Evolutionary conservation across 2,329 filamentous ascomycete species (phyloP).

Genomic region (Lasiodiplodia gonubiensis): DNA sequence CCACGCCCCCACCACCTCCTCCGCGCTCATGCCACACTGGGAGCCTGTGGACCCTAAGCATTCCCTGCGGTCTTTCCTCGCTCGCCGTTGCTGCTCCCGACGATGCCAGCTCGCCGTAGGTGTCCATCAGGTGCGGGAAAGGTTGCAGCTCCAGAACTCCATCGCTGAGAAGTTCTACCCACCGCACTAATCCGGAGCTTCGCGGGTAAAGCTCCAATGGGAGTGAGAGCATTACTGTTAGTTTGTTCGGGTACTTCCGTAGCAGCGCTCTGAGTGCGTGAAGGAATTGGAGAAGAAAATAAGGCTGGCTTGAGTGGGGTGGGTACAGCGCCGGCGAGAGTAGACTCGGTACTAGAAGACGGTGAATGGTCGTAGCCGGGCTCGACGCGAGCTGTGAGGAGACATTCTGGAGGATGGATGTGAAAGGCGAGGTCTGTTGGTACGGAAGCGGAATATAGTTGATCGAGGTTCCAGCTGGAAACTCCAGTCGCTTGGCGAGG

Average conservation of each 20-base stretch:
- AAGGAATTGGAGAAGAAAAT: slow-evolving; percentile 78
- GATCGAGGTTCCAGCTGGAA: slow-evolving; percentile 49
- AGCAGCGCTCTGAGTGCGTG: slow-evolving; percentile 78
- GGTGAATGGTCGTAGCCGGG: slow-evolving; percentile 69
- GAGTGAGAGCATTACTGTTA: slow-evolving; percentile 77
- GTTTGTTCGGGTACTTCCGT: slow-evolving; percentile 66
- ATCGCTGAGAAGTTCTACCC: slow-evolving; percentile 84
- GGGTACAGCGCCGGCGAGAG: slow-evolving; percentile 87
- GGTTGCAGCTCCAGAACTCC: slow-evolving; percentile 84
- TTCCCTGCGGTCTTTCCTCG: slow-evolving; percentile 82
- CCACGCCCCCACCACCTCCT: slow-evolving; percentile 70
- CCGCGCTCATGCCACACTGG: slow-evolving; percentile 89
- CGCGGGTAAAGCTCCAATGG: slow-evolving; percentile 82
- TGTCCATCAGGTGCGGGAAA: slow-evolving; percentile 64
- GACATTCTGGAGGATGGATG: slow-evolving; percentile 67
- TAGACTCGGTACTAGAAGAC: slow-evolving; percentile 82
- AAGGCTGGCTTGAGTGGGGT: slow-evolving; percentile 69
- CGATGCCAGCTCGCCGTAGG: slow-evolving; percentile 52
- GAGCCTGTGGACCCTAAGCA: slow-evolving; percentile 81
- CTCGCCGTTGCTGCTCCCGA: slow-evolving; percentile 59
- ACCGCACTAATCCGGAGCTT: slow-evolving; percentile 74
- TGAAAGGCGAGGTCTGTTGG: slow-evolving; percentile 58
- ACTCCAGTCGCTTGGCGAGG: slow-evolving; percentile 55
- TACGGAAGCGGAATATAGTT: slow-evolving; percentile 66
- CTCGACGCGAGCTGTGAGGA: slow-evolving; percentile 57